A percentile compares a stretch with the other conserved stretches of the same genome.
Conservation (phyloP, 106 monocot species). For the Gastrodia elata region DNA sequence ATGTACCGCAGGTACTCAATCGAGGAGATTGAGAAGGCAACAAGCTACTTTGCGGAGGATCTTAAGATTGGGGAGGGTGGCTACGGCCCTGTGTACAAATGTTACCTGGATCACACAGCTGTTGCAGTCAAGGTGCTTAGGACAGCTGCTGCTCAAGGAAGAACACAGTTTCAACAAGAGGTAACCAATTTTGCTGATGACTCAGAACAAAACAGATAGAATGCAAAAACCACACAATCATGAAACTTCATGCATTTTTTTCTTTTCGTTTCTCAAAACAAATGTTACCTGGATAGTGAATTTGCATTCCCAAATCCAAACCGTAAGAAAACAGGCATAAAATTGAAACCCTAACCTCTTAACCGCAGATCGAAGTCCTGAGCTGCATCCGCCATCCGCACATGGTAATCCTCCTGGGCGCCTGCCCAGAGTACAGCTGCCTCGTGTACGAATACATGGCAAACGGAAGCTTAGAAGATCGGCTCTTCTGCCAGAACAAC, state of each 20-base stretch:
- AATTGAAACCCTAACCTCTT: background rate
- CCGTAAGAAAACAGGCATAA: too few relatives aligned
- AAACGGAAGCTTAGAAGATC: constrained; percentile 26
- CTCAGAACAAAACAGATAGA: too few relatives aligned
- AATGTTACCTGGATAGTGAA: too few relatives aligned
- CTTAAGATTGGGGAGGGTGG: constrained; percentile 28
- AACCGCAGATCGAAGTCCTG: constrained; percentile 39
- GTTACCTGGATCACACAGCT: constrained; percentile 21
- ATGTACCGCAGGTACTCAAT: constrained; percentile 20
- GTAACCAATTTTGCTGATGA: constrained; percentile 3
- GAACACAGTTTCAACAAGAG: constrained; percentile 29
- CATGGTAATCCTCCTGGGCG: constrained; percentile 30
- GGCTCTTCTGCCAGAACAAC: constrained; percentile 17
- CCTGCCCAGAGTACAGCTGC: constrained; percentile 30
- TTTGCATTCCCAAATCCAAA: too few relatives aligned
- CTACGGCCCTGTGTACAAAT: constrained; percentile 25
- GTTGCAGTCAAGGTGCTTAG: constrained; percentile 31
- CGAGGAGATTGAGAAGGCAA: constrained; percentile 25
- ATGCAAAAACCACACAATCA: too few relatives aligned
- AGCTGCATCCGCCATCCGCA: constrained; percentile 56
- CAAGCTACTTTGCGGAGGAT: constrained; percentile 8
- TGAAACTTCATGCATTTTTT: background rate
- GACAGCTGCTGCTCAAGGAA: constrained; percentile 31
- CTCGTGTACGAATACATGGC: constrained; percentile 32
- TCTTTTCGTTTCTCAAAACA: too few relatives aligned